Conservation (phyloP, 768 basidiomycete species). For the Boletus reticuloceps region DNA sequence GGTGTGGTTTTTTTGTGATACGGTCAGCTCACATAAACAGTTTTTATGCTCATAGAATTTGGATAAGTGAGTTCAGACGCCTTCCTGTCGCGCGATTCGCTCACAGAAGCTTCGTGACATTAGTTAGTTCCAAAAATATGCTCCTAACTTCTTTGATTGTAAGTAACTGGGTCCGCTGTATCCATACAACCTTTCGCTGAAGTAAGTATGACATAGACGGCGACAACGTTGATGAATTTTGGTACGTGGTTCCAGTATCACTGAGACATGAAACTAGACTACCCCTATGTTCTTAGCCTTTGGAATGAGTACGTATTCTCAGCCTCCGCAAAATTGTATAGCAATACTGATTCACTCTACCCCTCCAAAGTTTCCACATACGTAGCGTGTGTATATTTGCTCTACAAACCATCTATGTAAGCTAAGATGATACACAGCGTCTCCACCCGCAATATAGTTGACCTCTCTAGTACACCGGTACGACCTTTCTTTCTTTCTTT, state of each 20-base stretch:
- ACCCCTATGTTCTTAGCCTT: background rate
- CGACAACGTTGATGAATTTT: conserved; percentile 2
- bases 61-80: conserved; percentile 6
- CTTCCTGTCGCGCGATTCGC: too few species aligned
- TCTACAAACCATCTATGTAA: too few species aligned
- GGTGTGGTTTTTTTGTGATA: background rate
- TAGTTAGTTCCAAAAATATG: conserved; percentile 7
- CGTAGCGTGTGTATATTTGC: background rate
- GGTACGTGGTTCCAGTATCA: background rate
- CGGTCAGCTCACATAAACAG: background rate
- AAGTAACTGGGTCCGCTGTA: background rate
- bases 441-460: background rate
- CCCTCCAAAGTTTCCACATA: background rate
- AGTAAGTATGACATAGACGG: background rate
- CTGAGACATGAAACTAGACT: background rate
- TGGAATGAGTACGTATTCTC: conserved; percentile 5
- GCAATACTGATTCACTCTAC: background rate
- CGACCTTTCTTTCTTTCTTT: background rate
- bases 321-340: too few species aligned
- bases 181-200: background rate
- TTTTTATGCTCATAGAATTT: conserved; percentile 12
- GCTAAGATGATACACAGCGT: background rate
- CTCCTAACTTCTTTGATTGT: conserved; percentile 6
- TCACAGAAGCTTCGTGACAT: background rate
- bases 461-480: background rate